Evolutionary conservation across 768 basidiomycete genomes (phyloP), one percentile per base, ranked within the genome.

Genomic region (Hortiboletus flavorubellus): DNA sequence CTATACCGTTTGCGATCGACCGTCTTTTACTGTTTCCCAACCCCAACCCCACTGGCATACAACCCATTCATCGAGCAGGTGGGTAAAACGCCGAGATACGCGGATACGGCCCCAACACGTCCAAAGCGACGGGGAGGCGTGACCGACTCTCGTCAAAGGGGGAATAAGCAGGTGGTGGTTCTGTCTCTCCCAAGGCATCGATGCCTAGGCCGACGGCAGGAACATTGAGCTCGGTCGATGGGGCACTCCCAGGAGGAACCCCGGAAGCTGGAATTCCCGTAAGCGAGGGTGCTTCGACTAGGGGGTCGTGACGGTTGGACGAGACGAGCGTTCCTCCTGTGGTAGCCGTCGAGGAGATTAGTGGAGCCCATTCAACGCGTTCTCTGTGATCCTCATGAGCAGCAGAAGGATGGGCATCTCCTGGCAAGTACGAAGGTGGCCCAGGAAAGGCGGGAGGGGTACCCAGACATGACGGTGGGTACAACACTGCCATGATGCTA

Each of bases 401-500:
- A 14, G 40, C 35, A 3, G 42, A 16, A 38, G 52, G 45, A 39
- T 39, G 37, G 8, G 18, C n/a, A 14, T 61, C 51, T 33, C 39
- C 51, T 7, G 14, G 18, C 30, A 33, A 44, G 18, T 68, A 68
- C 12, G 61, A 59, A 35, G 67, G 68, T 0, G 64, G 66, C n/a
- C 49, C 46, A 38, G 53, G 51, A 37, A 59, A 48, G 9, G 39
- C n/a, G n/a, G 49, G 41, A 37, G 26, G 26, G 26, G 53, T 59
- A 37, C 49, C 55, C 46, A 60, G 46, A 48, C 54, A 61, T 39
- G 64, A 62, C 15, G 46, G 34, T 30, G 66, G 60, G 53, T 68
- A 66, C 14, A 68, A 39, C 35, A 68, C 64, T 29, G 64, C 64
- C 59, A 64, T 62, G 34, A 68, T 49, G 23, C 49, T 62, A 29